phyloP scores from a whole-genome alignment of 768 basidiomycete genomes.

The Clitopilus hobsonii region DNA sequence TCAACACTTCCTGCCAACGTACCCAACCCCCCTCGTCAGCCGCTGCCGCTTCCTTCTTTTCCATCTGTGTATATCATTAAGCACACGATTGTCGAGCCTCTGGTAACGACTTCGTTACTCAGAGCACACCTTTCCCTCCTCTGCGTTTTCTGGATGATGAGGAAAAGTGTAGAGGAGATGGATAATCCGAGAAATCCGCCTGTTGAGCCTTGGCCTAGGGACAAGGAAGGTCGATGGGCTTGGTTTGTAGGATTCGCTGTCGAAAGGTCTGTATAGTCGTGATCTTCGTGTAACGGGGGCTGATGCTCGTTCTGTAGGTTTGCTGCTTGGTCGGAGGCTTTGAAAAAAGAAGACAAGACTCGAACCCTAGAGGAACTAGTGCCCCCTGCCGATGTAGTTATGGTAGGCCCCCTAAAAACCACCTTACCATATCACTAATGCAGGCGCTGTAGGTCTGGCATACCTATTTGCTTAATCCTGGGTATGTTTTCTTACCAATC shows the following conservation, averaged over 20 bases:
- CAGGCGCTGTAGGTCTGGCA: constrained; percentile 22
- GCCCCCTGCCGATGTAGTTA: constrained; percentile 17
- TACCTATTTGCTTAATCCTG: constrained; percentile 18
- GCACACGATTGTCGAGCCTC: constrained; percentile 2
- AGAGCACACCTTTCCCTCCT: constrained; percentile 16
- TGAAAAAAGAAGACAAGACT: neutral
- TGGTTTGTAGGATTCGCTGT: constrained; percentile 16
- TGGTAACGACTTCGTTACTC: constrained; percentile 11
- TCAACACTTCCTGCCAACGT: no score
- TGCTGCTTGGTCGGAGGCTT: constrained; percentile 12
- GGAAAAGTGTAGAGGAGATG: constrained; percentile 5
- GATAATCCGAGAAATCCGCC: neutral
- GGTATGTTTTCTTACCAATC: neutral
- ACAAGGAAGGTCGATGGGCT: constrained; percentile 11
- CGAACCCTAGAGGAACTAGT: neutral
- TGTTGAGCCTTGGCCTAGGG: constrained; percentile 1
- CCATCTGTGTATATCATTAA: neutral
- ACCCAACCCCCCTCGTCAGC: neutral
- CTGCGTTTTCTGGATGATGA: constrained; percentile 8
- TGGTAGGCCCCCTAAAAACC: constrained; percentile 9
- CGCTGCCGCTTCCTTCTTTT: neutral
- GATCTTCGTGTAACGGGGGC: neutral
- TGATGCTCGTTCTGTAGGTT: constrained; percentile 7
- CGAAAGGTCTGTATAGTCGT: constrained; percentile 12
- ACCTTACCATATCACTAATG: no score